Percentiles rank a stretch among this genome's conserved stretches.
These are phyloP conservation scores for Ogataea sp. DNA, from an alignment of 805 yeast species.

Conservation along the genomic window DNA sequence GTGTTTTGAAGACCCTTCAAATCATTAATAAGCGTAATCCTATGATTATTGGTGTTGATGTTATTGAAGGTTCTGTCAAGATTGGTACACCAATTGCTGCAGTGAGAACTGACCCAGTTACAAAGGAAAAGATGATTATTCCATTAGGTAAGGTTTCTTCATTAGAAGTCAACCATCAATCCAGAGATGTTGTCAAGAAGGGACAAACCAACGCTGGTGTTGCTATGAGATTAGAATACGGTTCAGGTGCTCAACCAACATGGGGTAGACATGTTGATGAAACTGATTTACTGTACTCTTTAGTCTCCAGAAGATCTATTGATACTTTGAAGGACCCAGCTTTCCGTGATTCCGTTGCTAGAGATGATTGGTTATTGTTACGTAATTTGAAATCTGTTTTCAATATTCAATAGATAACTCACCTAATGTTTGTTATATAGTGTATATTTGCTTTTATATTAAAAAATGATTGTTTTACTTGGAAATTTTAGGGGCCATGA, in stretches of 20 bases:
- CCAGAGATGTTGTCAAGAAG: constrained; percentile 73
- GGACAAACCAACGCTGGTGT: constrained; percentile 98
- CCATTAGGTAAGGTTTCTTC: constrained; percentile 85
- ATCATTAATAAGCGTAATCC: constrained; percentile 98
- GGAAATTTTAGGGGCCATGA: no score
- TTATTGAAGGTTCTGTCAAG: constrained; percentile 80
- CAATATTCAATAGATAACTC: no score
- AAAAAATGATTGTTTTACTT: no score
- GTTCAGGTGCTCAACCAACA: constrained; percentile 86
- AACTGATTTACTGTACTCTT: constrained; percentile 81
- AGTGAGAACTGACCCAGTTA: constrained; percentile 80
- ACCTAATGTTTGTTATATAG: constrained; percentile 29
- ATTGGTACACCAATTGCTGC: constrained; percentile 95
- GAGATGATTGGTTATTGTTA: constrained; percentile 93
- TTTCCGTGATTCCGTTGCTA: constrained; percentile 86
- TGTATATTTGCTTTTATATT: neutral
- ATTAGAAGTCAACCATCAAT: constrained; percentile 92
- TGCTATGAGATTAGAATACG: constrained; percentile 93
- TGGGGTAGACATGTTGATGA: constrained; percentile 99
- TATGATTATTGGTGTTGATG: constrained; percentile 99
- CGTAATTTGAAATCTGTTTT: constrained; percentile 83
- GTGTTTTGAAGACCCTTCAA: constrained; percentile 89
- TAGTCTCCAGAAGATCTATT: constrained; percentile 80
- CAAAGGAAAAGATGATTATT: constrained; percentile 62
- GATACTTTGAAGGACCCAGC: constrained; percentile 98